Percentiles rank a stretch among this genome's conserved stretches.
Evolutionary conservation across 176 grass and related monocot genomes (phyloP).

Genomic region (Thalia dealbata): DNA sequence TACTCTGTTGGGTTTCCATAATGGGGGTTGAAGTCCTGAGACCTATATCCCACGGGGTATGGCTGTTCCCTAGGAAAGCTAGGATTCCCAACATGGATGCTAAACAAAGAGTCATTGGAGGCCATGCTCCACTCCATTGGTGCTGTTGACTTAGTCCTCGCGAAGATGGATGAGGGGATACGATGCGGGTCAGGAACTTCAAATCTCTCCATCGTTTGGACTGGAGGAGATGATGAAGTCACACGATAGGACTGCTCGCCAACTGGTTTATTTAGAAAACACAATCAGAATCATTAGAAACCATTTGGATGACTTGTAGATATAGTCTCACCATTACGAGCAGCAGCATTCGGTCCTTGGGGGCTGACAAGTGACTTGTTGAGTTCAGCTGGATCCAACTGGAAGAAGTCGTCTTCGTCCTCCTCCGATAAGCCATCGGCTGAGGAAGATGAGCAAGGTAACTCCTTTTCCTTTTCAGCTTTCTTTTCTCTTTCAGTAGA

Average conservation of each 20-base stretch:
- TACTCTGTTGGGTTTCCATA: neutral
- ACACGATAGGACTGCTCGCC: neutral
- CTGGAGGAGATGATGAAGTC: neutral
- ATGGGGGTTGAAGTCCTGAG: neutral
- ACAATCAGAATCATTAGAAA: neutral
- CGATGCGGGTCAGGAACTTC: neutral
- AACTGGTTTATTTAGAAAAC: neutral
- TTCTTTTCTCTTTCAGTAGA: neutral
- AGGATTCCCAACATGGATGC: neutral
- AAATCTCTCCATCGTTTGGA: neutral
- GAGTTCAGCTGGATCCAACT: slow-evolving; percentile 1
- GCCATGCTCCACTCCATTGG: neutral
- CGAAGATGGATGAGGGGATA: neutral
- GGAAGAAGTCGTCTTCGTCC: slow-evolving; percentile 3
- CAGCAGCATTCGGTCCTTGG: neutral
- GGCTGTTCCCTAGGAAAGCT: neutral
- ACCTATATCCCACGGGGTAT: neutral
- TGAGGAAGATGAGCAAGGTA: neutral
- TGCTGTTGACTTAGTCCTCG: neutral
- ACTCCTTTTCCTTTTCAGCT: neutral
- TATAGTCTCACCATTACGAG: neutral
- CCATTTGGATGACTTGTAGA: neutral
- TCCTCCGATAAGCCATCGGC: neutral
- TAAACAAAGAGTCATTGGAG: neutral
- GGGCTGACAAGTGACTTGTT: neutral